These are phyloP conservation scores for Pleurotus eryngii DNA, from an alignment of 768 basidiomycete species.

Conservation along the genomic window DNA sequence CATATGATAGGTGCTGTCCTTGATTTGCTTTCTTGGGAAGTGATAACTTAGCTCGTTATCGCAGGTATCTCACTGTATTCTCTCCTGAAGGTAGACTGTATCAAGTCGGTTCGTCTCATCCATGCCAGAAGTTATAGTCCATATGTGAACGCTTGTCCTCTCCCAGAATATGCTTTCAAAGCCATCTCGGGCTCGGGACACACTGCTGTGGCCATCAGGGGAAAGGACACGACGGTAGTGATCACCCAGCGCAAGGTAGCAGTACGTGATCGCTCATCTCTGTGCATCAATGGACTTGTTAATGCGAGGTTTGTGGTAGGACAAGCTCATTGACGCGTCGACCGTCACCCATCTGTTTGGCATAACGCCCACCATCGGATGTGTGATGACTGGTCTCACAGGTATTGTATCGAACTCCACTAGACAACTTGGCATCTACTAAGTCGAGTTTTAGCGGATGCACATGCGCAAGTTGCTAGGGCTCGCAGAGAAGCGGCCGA, in stretches of 20 bases:
- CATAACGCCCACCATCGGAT: constrained; percentile 94
- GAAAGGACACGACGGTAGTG: constrained; percentile 91
- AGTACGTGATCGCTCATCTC: constrained; percentile 44
- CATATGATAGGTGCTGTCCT: constrained; percentile 74
- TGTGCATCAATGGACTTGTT: not conserved
- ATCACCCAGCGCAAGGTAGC: constrained; percentile 99
- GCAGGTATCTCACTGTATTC: constrained; percentile 92
- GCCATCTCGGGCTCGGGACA: constrained; percentile 97
- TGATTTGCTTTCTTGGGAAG: not conserved
- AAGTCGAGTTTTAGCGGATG: constrained; percentile 66
- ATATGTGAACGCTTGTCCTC: constrained; percentile 1
- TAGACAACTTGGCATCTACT: not conserved
- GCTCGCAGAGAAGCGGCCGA: constrained; percentile 88
- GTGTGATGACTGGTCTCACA: constrained; percentile 96
- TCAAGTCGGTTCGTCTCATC: constrained; percentile 81
- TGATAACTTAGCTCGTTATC: not conserved
- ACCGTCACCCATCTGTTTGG: constrained; percentile 95
- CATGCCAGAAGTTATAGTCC: constrained; percentile 10
- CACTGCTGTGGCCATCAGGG: constrained; percentile 88
- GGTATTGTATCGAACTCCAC: constrained; percentile 45
- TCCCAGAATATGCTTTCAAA: constrained; percentile 96
- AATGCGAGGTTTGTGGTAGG: constrained; percentile 45
- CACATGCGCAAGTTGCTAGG: constrained; percentile 81
- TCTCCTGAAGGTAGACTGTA: constrained; percentile 96
- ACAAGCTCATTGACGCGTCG: constrained; percentile 93